A percentile compares a stretch with the other conserved stretches of the same genome.
phyloP scores from a whole-genome alignment of 805 yeast species.

The Candida rishiriensis region DNA sequence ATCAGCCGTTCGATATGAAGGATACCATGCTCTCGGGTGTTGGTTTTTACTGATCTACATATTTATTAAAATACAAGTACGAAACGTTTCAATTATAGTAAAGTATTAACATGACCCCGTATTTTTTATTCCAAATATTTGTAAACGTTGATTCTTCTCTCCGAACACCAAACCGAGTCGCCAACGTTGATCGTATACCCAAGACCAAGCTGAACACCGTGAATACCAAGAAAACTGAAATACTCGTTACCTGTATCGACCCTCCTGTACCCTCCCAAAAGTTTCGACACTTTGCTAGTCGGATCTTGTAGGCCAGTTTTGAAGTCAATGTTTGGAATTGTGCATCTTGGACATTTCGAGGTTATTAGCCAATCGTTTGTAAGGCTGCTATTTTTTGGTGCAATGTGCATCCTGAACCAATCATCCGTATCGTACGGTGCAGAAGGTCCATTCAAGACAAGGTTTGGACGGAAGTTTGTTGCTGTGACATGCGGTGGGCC shows the following conservation, averaged over 20 bases:
- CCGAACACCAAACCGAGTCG: conserved; percentile 14
- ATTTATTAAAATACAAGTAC: too few species aligned
- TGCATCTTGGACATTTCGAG: conserved; percentile 27
- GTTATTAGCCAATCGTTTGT: conserved; percentile 20
- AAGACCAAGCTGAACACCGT: conserved; percentile 20
- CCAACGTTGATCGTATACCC: conserved; percentile 18
- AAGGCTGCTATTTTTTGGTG: conserved; percentile 1
- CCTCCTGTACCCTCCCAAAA: conserved; percentile 18
- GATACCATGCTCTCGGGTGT: conserved; percentile 15
- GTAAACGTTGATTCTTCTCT: conserved; percentile 17
- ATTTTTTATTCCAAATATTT: neutral
- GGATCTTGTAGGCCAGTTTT: conserved; percentile 15
- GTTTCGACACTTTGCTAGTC: conserved; percentile 15
- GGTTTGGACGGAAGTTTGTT: conserved; percentile 22
- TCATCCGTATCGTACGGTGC: conserved; percentile 20
- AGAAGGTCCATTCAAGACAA: conserved; percentile 12
- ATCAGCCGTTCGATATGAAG: conserved; percentile 15
- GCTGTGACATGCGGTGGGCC: conserved; percentile 2
- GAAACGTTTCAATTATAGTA: too few species aligned
- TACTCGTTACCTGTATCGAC: conserved; percentile 16
- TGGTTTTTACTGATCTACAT: neutral
- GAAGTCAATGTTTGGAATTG: conserved; percentile 22
- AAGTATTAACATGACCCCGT: too few species aligned
- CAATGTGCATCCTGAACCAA: conserved; percentile 20
- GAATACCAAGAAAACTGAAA: conserved; percentile 18